Conservation (phyloP, 73 alveolate species). For the Stentor coeruleus region DNA sequence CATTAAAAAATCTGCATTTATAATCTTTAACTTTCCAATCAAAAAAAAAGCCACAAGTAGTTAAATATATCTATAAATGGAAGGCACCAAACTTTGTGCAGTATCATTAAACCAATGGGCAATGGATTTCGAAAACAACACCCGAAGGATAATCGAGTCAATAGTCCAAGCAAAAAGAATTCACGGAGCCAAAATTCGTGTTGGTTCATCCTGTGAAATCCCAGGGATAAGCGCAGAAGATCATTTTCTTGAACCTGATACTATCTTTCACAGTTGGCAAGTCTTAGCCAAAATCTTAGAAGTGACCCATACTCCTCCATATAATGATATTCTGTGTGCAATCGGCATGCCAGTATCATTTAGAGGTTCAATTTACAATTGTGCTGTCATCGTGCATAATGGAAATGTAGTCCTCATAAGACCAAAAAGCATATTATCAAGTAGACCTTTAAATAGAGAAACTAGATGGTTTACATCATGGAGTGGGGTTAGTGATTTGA, state of each 20-base stretch:
- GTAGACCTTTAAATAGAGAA: slow-evolving; percentile 84
- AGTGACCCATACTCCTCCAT: slow-evolving; percentile 31
- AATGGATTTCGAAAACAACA: slow-evolving; percentile 77
- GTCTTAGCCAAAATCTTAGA: slow-evolving; percentile 57
- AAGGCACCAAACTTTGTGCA: background rate
- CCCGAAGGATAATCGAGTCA: slow-evolving; percentile 61
- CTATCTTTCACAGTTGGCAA: slow-evolving; percentile 75
- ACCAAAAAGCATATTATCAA: slow-evolving; percentile 79
- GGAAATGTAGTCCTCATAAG: slow-evolving; percentile 68
- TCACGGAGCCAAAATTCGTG: slow-evolving; percentile 44
- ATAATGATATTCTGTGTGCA: slow-evolving; percentile 49
- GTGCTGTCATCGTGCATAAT: slow-evolving; percentile 54
- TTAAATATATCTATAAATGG: slow-evolving; percentile 14
- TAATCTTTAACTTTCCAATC: too few relatives aligned
- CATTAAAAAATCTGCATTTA: too few relatives aligned
- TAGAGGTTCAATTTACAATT: slow-evolving; percentile 57
- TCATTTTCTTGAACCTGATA: slow-evolving; percentile 71
- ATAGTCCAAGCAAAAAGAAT: slow-evolving; percentile 62
- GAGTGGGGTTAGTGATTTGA: slow-evolving; percentile 53
- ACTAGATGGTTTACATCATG: slow-evolving; percentile 88
- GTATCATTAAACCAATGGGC: slow-evolving; percentile 75
- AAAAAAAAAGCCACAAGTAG: too few relatives aligned
- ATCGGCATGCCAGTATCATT: slow-evolving; percentile 79
- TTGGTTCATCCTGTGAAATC: slow-evolving; percentile 75
- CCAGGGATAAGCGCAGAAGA: slow-evolving; percentile 76